Percentiles rank a stretch among this genome's conserved stretches.
phyloP scores from a whole-genome alignment of 352 stramenopile species.

The Phytophthora palmivora region DNA sequence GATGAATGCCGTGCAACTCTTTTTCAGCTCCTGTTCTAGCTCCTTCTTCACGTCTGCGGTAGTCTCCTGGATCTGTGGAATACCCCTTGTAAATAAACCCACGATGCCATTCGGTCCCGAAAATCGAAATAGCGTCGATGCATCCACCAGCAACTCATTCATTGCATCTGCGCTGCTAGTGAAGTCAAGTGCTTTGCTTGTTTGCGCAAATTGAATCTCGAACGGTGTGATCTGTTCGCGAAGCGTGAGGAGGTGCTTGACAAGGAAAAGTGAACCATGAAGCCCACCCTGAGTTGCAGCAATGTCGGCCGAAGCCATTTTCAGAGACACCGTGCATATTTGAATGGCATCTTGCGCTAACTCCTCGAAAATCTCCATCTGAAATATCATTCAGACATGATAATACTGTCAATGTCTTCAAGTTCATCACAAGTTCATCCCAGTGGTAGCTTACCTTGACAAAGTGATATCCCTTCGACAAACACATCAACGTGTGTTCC shows the following conservation, averaged over 20 bases:
- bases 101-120: slow-evolving; percentile 67
- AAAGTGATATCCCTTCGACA: slow-evolving; percentile 89
- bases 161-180: slow-evolving; percentile 79
- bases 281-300: slow-evolving; percentile 54
- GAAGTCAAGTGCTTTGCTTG: slow-evolving; percentile 78
- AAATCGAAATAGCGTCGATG: slow-evolving; percentile 70
- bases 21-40: slow-evolving; percentile 80
- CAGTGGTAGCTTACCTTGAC: slow-evolving; percentile 58
- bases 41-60: slow-evolving; percentile 85
- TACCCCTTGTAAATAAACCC: slow-evolving; percentile 68
- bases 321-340: slow-evolving; percentile 78
- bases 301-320: slow-evolving; percentile 78
- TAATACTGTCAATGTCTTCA: background rate
- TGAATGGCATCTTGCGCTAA: slow-evolving; percentile 85
- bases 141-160: slow-evolving; percentile 71
- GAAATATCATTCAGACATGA: background rate
- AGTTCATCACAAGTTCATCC: background rate
- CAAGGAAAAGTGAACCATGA: slow-evolving; percentile 78
- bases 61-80: slow-evolving; percentile 81
- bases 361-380: slow-evolving; percentile 89
- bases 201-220: slow-evolving; percentile 81
- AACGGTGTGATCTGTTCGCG: slow-evolving; percentile 88
- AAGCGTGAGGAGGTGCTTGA: slow-evolving; percentile 85
- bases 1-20: slow-evolving; percentile 83
- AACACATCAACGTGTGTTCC: slow-evolving; percentile 82